phyloP scores from a whole-genome alignment of 176 grass and related monocot species.

The Avena atlantica region DNA sequence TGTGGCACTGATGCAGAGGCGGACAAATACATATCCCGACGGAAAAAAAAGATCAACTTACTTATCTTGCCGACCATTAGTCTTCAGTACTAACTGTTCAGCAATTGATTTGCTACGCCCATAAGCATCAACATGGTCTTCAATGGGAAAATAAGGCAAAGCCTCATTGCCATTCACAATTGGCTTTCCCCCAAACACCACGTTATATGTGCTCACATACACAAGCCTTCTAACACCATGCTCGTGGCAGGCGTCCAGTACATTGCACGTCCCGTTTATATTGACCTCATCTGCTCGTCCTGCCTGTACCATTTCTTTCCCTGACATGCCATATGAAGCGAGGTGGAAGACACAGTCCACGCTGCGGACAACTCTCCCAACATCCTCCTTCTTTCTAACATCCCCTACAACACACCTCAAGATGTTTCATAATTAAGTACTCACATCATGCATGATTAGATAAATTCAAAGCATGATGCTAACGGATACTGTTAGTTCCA shows the following conservation, averaged over 20 bases:
- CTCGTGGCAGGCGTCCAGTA: slow-evolving; percentile 78
- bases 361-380: slow-evolving; percentile 50
- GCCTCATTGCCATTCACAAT: slow-evolving; percentile 77
- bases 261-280: slow-evolving; percentile 87
- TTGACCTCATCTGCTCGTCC: slow-evolving; percentile 69
- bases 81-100: slow-evolving; percentile 90
- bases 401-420: slow-evolving; percentile 54
- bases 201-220: slow-evolving; percentile 90
- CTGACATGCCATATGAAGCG: slow-evolving; percentile 95
- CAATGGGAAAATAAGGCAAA: slow-evolving; percentile 82
- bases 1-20: not conserved
- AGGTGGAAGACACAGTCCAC: slow-evolving; percentile 88
- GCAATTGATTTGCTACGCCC: slow-evolving; percentile 84
- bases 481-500: not conserved
- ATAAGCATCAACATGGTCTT: slow-evolving; percentile 88
- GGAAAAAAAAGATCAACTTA: slow-evolving; percentile 47
- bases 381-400: slow-evolving; percentile 66
- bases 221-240: slow-evolving; percentile 72
- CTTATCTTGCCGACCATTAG: slow-evolving; percentile 76
- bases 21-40: not conserved
- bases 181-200: slow-evolving; percentile 81
- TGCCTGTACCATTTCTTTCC: slow-evolving; percentile 85
- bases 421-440: not conserved
- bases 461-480: not conserved
- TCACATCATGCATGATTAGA: not conserved